Evolutionary conservation across 805 yeast species (phyloP).

Genomic region (Saccharomycopsis microspora): DNA sequence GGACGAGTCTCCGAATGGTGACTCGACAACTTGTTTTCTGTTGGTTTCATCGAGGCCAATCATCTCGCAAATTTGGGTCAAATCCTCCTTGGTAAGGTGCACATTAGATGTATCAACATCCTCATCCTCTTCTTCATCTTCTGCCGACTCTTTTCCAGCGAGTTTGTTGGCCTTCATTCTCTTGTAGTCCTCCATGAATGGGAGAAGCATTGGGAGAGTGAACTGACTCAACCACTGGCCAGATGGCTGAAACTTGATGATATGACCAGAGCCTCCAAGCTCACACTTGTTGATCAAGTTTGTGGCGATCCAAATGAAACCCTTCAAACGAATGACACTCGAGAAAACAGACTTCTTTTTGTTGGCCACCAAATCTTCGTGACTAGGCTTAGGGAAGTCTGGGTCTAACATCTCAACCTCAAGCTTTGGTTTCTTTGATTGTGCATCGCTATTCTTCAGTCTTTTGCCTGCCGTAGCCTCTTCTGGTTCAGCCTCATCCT

Average conservation of each 20-base stretch:
- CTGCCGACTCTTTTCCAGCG: not conserved
- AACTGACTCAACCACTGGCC: slow-evolving; percentile 12
- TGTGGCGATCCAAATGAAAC: slow-evolving; percentile 35
- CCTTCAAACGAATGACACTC: slow-evolving; percentile 30
- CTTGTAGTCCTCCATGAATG: not conserved
- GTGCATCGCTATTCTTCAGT: not conserved
- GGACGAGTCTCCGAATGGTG: slow-evolving; percentile 31
- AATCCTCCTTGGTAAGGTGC: slow-evolving; percentile 1
- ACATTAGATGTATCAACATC: not conserved
- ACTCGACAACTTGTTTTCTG: slow-evolving; percentile 27
- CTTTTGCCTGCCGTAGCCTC: slow-evolving; percentile 15
- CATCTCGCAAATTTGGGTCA: slow-evolving; percentile 24
- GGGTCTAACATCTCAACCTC: slow-evolving; percentile 4
- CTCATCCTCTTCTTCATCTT: slow-evolving; percentile 1
- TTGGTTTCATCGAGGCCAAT: slow-evolving; percentile 21
- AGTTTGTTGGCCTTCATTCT: not conserved
- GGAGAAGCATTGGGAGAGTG: slow-evolving; percentile 6
- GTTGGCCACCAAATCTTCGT: slow-evolving; percentile 23
- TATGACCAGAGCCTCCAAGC: slow-evolving; percentile 15
- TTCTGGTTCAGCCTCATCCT: slow-evolving; percentile 17
- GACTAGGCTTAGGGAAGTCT: slow-evolving; percentile 14
- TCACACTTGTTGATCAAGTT: slow-evolving; percentile 18
- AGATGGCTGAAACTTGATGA: slow-evolving; percentile 12
- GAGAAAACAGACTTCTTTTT: slow-evolving; percentile 28
- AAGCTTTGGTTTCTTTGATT: slow-evolving; percentile 6